phyloP scores from a whole-genome alignment of 257 asterid genomes.

The Przewalskia tangutica region DNA sequence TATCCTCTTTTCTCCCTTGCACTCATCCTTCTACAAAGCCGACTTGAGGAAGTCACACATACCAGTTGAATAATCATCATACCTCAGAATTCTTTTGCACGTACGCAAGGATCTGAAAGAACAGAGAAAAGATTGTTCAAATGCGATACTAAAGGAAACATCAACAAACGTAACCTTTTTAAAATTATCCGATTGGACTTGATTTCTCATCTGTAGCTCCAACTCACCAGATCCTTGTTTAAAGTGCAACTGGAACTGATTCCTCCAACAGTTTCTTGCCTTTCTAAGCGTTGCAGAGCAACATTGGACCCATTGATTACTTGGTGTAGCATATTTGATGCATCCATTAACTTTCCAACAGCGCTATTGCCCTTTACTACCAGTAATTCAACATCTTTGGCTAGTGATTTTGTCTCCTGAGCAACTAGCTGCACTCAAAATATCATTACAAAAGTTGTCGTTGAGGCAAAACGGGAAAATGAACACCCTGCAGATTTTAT shows the following conservation, averaged over 20 bases:
- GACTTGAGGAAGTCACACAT: not conserved
- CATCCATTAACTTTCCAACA: not conserved
- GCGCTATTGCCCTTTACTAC: constrained; percentile 1
- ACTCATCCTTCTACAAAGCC: not conserved
- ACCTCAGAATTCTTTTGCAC: not conserved
- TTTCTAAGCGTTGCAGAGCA: constrained; percentile 12
- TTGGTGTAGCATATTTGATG: not conserved
- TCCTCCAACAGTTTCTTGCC: constrained; percentile 11
- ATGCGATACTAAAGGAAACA: not conserved
- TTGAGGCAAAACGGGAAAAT: not conserved
- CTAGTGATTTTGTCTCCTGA: constrained; percentile 14
- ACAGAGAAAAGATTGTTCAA: not conserved
- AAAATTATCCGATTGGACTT: not conserved
- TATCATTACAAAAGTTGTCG: not conserved
- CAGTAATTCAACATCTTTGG: constrained; percentile 14
- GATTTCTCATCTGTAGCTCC: not conserved
- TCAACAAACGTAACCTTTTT: not conserved
- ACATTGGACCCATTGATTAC: not conserved
- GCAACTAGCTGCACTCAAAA: constrained; percentile 14
- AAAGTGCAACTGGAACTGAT: constrained; percentile 2
- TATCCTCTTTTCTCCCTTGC: not conserved
- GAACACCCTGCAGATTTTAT: not conserved
- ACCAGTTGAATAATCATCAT: not conserved
- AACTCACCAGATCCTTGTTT: constrained; percentile 14
- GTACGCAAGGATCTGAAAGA: constrained; percentile 16